Base-by-base conservation (phyloP, 257 asterid species). In the Henckelia pumila region DNA sequence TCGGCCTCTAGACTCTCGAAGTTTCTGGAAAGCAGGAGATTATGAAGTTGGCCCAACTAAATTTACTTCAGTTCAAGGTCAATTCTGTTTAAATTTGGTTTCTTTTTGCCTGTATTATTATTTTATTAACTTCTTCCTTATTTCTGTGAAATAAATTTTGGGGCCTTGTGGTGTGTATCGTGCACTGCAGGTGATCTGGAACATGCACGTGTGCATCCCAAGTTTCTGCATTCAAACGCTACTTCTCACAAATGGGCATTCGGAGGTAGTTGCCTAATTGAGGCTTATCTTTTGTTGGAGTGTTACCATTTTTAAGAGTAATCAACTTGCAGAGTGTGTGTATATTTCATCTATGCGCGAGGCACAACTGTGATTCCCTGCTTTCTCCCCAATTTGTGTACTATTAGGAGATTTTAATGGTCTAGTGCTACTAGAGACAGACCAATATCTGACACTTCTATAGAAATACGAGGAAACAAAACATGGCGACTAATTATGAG, bases 241-340 rank as follows among this genome's bases (percentile, higher is more conserved):
- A 92, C 98, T 60, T 89, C 93, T 55, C 98, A 92, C 74, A 88
- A 86, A 74, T 92, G 98, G 98, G 98, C 97, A 3, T 88, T 92
- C 63, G 98, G 98, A 79, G 98, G 98, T 92, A 69, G 66, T 55
- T 5, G 5, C 2, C 13, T 17, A 40, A 40, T 35, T 35, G 44
- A 35, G 44, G 44, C 14, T 35, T 28, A 28, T 28, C 47, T 8
- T 35, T 35, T 8, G 47, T 13, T 40, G n/a, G 0, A 10, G 50
- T 40, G 11, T 40, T 40, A 40, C 50, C 50, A 4, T 40, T 40
- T 40, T n/a, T 40, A 40, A 2, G n/a, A 40, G 6, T 40, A 40
- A 40, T 8, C 47, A 9, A 3, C 50, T 40, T 40, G 17, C n/a
- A 13, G 50, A 11, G 50, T 9, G 6, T 40, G 50, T 40, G 50